Evolutionary conservation across 495 filamentous ascomycete species (phyloP).

Genomic region (Aspergillus homomorphus): DNA sequence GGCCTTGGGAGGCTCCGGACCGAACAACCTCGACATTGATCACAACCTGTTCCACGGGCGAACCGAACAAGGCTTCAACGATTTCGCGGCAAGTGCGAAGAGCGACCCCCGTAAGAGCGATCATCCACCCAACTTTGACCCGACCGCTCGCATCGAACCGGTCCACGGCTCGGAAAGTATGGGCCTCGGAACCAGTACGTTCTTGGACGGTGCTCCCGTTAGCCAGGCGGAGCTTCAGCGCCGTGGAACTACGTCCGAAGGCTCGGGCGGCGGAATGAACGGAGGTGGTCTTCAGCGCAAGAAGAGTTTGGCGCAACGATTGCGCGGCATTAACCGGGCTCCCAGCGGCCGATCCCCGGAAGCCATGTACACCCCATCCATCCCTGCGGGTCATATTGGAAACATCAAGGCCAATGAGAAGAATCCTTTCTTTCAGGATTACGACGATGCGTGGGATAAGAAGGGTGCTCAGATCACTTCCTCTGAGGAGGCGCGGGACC

Average conservation of each 20-base stretch:
- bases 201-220: constrained; percentile 91
- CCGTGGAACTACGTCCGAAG: constrained; percentile 61
- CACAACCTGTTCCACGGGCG: constrained; percentile 78
- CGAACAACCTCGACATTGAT: constrained; percentile 76
- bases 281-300: constrained; percentile 75
- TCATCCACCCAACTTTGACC: constrained; percentile 49
- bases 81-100: constrained; percentile 55
- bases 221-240: constrained; percentile 78
- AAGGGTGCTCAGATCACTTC: constrained; percentile 60
- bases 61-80: constrained; percentile 78
- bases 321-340: constrained; percentile 64
- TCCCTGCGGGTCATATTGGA: constrained; percentile 27
- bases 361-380: constrained; percentile 37
- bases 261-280: constrained; percentile 22
- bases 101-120: constrained; percentile 41
- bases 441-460: constrained; percentile 67
- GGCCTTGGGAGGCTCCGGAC: constrained; percentile 82
- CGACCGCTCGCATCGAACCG: constrained; percentile 58
- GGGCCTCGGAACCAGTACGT: constrained; percentile 91
- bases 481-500: constrained; percentile 42
- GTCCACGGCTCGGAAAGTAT: constrained; percentile 80
- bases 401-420: constrained; percentile 47
- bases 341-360: constrained; percentile 52
- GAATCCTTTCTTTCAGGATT: constrained; percentile 90
- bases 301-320: constrained; percentile 87